Conservation (phyloP, 192 early-diverging fungal species). For the Backusella parvicylindrica region DNA sequence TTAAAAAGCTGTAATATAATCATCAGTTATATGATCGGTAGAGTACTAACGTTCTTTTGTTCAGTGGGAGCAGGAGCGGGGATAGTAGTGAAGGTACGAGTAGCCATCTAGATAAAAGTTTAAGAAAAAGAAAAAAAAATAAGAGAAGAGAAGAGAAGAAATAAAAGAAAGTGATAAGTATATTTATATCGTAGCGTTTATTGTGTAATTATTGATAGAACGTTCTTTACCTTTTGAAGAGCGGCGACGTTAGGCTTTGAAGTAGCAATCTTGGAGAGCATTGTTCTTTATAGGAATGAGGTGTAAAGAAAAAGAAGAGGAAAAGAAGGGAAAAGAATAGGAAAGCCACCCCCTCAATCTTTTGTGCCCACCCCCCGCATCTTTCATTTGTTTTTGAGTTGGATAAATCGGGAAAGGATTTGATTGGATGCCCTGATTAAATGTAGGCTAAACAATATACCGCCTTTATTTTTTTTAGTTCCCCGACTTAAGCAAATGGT, state of each 20-base stretch:
- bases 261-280: background rate
- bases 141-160: background rate
- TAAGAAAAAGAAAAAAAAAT: background rate
- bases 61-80: conserved; percentile 34
- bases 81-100: conserved; percentile 30
- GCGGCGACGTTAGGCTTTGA: background rate
- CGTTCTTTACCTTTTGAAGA: background rate
- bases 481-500: background rate
- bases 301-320: background rate
- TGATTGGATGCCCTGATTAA: background rate
- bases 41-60: conserved; percentile 29
- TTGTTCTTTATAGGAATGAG: background rate
- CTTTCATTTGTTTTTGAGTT: background rate
- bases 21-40: background rate
- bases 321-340: background rate
- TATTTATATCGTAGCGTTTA: background rate
- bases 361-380: background rate
- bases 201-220: background rate
- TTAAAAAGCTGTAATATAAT: background rate
- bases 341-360: conserved; percentile 2
- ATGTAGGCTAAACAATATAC: conserved; percentile 1
- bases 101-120: background rate
- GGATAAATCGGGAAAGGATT: background rate
- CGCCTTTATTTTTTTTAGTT: background rate
- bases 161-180: background rate